Evolutionary conservation across 2,329 filamentous ascomycete species (phyloP).

Genomic region (Aspergillus fumigatus): DNA sequence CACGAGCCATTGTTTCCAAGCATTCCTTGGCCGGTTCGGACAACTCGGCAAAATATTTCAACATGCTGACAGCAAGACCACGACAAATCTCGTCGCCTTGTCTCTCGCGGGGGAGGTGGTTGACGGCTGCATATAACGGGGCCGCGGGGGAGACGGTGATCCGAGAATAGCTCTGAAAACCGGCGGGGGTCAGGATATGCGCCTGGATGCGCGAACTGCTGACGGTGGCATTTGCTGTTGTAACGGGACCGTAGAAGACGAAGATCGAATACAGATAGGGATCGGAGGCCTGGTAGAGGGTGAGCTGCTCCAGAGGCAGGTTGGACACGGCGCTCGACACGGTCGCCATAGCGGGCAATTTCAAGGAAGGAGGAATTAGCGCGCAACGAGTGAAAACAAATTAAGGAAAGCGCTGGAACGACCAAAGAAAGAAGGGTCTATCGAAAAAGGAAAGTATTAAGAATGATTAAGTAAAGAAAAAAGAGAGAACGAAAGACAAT

Average conservation of each 20-base stretch:
- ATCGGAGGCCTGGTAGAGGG: slow-evolving; percentile 85
- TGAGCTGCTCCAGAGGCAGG: slow-evolving; percentile 74
- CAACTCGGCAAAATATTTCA: slow-evolving; percentile 91
- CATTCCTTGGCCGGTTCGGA: slow-evolving; percentile 69
- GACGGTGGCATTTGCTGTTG: slow-evolving; percentile 77
- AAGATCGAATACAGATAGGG: slow-evolving; percentile 74
- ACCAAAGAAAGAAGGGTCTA: not conserved
- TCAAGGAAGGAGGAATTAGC: slow-evolving; percentile 4
- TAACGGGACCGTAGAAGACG: slow-evolving; percentile 87
- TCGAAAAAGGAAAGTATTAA: slow-evolving; percentile 1
- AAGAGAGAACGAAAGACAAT: slow-evolving; percentile 4
- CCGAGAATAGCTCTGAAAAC: slow-evolving; percentile 83
- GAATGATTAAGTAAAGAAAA: slow-evolving; percentile 4
- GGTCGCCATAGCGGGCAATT: slow-evolving; percentile 65
- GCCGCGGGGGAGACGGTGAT: slow-evolving; percentile 92
- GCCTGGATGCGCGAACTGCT: slow-evolving; percentile 93
- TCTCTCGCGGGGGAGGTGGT: slow-evolving; percentile 83
- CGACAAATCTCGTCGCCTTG: slow-evolving; percentile 93
- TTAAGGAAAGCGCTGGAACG: not conserved
- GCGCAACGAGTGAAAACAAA: slow-evolving; percentile 11
- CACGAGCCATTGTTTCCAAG: slow-evolving; percentile 54
- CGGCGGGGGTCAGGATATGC: slow-evolving; percentile 85
- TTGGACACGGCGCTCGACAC: slow-evolving; percentile 69
- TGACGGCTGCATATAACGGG: slow-evolving; percentile 83
- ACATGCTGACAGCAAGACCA: slow-evolving; percentile 83